A percentile compares a stretch with the other conserved stretches of the same genome.
Evolutionary conservation across 2,329 filamentous ascomycete species (phyloP).

Genomic region (Aspergillus brasiliensis): DNA sequence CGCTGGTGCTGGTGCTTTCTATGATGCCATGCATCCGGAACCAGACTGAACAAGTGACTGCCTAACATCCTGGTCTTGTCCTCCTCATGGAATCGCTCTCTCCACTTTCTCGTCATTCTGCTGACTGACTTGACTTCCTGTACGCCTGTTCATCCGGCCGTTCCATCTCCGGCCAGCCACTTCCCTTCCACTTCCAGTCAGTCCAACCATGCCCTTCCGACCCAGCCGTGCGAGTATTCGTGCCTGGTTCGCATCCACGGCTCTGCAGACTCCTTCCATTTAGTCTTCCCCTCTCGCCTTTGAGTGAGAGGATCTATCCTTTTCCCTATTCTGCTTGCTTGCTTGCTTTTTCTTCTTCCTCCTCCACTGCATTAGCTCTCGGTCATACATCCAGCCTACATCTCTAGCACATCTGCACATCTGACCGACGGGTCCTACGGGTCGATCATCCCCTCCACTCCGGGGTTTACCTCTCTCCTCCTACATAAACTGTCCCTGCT

Average conservation of each 20-base stretch:
- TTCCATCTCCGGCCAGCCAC: slow-evolving; percentile 15
- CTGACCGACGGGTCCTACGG: not conserved
- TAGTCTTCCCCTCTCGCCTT: not conserved
- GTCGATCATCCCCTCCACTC: not conserved
- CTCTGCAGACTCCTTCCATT: not conserved
- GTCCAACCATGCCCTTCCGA: slow-evolving; percentile 20
- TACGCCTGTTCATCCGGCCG: not conserved
- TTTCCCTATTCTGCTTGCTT: not conserved
- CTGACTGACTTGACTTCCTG: not conserved
- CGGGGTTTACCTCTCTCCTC: not conserved
- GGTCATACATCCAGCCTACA: not conserved
- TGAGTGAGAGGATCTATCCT: not conserved
- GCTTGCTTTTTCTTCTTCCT: not conserved
- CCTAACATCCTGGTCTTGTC: not conserved
- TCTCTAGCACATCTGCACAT: not conserved
- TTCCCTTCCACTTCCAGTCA: slow-evolving; percentile 1
- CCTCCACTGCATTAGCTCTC: not conserved
- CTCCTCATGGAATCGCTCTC: not conserved
- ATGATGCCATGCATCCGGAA: slow-evolving; percentile 12
- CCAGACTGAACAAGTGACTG: not conserved
- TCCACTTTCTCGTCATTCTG: slow-evolving; percentile 5
- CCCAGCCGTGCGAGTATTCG: slow-evolving; percentile 16
- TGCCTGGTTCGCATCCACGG: slow-evolving; percentile 8
- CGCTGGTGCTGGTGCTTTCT: not conserved
- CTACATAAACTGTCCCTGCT: not conserved